Base-by-base conservation (phyloP, 257 asterid genomes). In the Nicotiana benthamiana region DNA sequence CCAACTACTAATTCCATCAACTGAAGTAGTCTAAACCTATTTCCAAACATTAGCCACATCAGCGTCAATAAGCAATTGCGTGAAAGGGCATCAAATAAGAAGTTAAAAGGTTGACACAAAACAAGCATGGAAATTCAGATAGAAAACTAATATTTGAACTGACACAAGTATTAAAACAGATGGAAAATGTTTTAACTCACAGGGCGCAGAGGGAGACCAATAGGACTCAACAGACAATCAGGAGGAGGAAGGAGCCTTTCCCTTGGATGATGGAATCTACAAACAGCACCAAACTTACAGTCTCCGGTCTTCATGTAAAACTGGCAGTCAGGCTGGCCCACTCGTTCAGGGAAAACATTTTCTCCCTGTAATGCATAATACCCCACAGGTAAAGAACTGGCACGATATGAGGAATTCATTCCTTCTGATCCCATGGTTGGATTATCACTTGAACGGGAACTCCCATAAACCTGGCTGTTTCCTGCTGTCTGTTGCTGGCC, bases 281-380 rank as follows among this genome's bases (percentile, higher is more conserved):
- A 95, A 22, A 89, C 97, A 67, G 96, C 92, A 78, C 98, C 99
- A 80, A 92, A 95, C 85, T 95, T 95, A 87, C 99, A 95, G 81
- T 93, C 99, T 72, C 99, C 99, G 15, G 99, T 95, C 89, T 92
- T 95, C 93, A 95, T 84, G 90, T 95, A 95, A 86, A 93, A 93
- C 85, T 90, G 97, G 89, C 99, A 95, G 84, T 95, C 99, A 1
- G 97, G 97, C 85, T 92, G 95, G 59, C 96, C 98, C 18, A 93
- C 97, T 86, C 99, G 93, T 88, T 93, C 98, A 28, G 99, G 99
- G 87, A 93, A 95, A 66, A 90, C 90, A 75, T 86, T 89, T 76
- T 88, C 98, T 83, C 92, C 84, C 87, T 94, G 95, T 75, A 88
- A 78, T 84, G 94, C 90, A 84, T 93, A 91, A 84, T 89, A 91